These are phyloP conservation scores for Sporothrix globosa DNA, from an alignment of 2,329 filamentous ascomycete species.

Conservation along the genomic window DNA sequence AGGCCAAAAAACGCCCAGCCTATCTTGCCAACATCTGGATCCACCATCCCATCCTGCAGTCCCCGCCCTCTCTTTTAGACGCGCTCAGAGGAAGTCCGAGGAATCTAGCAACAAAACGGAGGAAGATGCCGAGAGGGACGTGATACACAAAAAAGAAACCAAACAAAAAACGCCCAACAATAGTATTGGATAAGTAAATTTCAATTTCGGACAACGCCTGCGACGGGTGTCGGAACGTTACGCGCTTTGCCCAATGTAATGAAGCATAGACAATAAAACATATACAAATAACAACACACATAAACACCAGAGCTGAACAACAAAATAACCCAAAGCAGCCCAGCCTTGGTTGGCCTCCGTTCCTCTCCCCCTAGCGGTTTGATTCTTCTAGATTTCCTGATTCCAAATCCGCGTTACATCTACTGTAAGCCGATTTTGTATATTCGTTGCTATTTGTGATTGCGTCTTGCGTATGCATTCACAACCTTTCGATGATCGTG, in stretches of 20 bases:
- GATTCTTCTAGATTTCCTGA: background rate
- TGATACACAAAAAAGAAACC: too few relatives aligned
- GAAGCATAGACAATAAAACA: background rate
- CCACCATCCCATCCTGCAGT: background rate
- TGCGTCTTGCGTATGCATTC: background rate
- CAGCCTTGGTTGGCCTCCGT: background rate
- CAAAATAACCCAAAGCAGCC: background rate
- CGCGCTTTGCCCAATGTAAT: background rate
- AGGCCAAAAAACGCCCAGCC: conserved; percentile 9
- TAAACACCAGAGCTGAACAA: background rate
- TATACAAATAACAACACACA: background rate
- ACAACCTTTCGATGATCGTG: too few relatives aligned
- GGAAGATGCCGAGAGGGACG: background rate
- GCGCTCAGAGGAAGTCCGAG: conserved; percentile 13
- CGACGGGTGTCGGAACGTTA: background rate
- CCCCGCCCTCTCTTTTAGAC: background rate
- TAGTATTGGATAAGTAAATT: background rate
- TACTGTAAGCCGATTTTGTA: background rate
- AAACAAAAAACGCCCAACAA: background rate
- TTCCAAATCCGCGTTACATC: background rate
- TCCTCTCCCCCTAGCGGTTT: too few relatives aligned
- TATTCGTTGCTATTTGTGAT: background rate
- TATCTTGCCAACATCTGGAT: background rate
- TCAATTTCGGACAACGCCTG: background rate
- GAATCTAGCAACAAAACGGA: background rate